Percentiles rank a stretch among this genome's conserved stretches.
Conservation (phyloP, 2,329 filamentous ascomycete species). For the Sporothrix brasiliensis region DNA sequence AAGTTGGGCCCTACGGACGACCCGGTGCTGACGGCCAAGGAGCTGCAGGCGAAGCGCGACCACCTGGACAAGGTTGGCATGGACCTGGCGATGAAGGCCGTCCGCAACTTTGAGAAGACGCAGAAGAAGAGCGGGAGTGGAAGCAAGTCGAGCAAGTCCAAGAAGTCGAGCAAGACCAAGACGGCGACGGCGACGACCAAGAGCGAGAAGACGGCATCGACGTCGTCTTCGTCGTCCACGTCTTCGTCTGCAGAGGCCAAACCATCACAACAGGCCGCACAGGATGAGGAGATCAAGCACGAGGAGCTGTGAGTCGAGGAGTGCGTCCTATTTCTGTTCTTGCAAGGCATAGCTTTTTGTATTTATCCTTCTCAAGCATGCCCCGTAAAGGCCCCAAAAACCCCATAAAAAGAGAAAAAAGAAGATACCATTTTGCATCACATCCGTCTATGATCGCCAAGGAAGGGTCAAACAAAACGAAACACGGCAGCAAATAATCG, state of each 20-base stretch:
- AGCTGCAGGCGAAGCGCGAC: constrained; percentile 68
- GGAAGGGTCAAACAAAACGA: constrained; percentile 9
- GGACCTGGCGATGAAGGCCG: constrained; percentile 70
- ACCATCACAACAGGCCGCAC: constrained; percentile 35
- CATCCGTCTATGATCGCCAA: background rate
- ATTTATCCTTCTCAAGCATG: background rate
- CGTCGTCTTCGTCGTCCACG: constrained; percentile 45
- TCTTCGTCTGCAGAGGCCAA: constrained; percentile 40
- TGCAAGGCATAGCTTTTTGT: background rate
- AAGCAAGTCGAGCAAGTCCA: constrained; percentile 34
- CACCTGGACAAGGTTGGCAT: constrained; percentile 71
- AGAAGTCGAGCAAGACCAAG: constrained; percentile 37
- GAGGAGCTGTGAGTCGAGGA: constrained; percentile 41
- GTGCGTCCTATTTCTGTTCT: background rate
- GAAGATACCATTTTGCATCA: background rate
- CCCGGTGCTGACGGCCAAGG: constrained; percentile 71
- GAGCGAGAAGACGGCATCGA: constrained; percentile 36
- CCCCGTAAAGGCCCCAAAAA: too few relatives aligned
- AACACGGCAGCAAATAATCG: background rate
- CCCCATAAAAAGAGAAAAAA: background rate
- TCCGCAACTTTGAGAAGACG: constrained; percentile 57
- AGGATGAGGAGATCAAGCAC: constrained; percentile 39
- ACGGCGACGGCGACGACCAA: constrained; percentile 52
- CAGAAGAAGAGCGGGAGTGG: constrained; percentile 47
- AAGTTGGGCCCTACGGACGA: constrained; percentile 71